Conservation (phyloP, 2,329 filamentous ascomycete species). For the Xylariaceae sp. region DNA sequence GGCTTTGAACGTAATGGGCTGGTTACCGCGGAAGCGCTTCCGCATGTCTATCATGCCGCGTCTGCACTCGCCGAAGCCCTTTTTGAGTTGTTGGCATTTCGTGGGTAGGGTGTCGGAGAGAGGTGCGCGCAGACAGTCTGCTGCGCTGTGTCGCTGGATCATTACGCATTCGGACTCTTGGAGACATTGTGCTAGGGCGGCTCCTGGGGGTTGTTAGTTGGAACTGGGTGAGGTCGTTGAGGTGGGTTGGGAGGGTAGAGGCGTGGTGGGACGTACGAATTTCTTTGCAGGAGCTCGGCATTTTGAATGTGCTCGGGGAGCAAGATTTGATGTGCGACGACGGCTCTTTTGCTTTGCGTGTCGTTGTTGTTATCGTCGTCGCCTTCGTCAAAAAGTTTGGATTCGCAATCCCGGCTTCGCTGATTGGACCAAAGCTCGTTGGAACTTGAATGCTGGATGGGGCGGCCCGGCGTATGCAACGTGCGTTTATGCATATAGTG, state of each 20-base stretch:
- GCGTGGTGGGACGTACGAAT: slow-evolving; percentile 62
- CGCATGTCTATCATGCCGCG: slow-evolving; percentile 98
- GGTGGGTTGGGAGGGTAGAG: neutral
- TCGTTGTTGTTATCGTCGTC: neutral
- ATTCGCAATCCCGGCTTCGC: too few relatives aligned
- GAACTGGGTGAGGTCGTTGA: neutral
- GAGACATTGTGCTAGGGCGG: slow-evolving; percentile 88
- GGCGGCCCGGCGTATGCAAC: too few relatives aligned
- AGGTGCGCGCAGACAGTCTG: slow-evolving; percentile 83
- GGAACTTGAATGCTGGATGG: too few relatives aligned
- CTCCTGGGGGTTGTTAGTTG: slow-evolving; percentile 52
- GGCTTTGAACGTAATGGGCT: slow-evolving; percentile 67
- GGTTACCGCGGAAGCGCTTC: slow-evolving; percentile 93
- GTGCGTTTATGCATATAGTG: too few relatives aligned
- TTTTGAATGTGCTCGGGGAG: slow-evolving; percentile 37
- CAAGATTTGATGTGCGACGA: too few relatives aligned
- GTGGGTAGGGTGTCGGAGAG: slow-evolving; percentile 77
- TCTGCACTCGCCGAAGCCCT: slow-evolving; percentile 91
- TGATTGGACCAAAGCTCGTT: too few relatives aligned
- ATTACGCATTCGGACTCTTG: slow-evolving; percentile 96
- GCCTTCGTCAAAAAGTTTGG: slow-evolving; percentile 2
- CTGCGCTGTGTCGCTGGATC: slow-evolving; percentile 78
- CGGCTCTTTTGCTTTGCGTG: neutral
- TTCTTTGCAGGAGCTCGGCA: slow-evolving; percentile 97
- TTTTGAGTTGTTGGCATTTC: slow-evolving; percentile 88